phyloP scores from a whole-genome alignment of 2,329 filamentous ascomycete species.

The Aspergillus novofumigatus region DNA sequence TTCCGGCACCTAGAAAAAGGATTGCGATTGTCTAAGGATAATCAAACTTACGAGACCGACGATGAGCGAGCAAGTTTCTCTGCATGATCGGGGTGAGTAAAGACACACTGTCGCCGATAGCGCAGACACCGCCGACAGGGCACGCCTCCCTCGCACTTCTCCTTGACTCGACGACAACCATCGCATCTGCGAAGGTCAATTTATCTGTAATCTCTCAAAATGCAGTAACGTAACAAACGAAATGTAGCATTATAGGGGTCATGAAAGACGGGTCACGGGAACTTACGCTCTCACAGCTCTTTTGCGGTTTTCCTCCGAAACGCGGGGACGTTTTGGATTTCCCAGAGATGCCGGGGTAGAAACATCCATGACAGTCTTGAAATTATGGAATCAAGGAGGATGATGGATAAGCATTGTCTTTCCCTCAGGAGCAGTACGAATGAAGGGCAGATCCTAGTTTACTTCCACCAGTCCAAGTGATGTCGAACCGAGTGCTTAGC shows the following conservation, averaged over 20 bases:
- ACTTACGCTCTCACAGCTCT: constrained; percentile 39
- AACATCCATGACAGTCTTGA: constrained; percentile 26
- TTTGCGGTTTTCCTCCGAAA: constrained; percentile 40
- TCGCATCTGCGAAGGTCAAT: constrained; percentile 43
- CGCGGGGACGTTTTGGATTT: constrained; percentile 36
- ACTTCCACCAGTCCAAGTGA: background rate
- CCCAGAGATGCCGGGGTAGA: constrained; percentile 23
- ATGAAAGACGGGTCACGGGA: background rate
- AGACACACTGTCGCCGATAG: constrained; percentile 50
- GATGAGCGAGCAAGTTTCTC: constrained; percentile 30
- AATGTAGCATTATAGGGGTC: background rate
- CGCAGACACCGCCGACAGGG: constrained; percentile 52
- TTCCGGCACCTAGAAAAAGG: background rate
- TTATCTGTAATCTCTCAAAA: background rate
- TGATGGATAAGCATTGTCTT: constrained; percentile 22
- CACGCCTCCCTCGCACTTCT: constrained; percentile 54
- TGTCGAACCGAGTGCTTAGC: background rate
- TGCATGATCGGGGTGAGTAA: constrained; percentile 37
- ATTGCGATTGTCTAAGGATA: background rate
- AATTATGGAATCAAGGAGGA: constrained; percentile 20
- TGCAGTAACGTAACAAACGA: background rate
- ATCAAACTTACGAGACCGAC: constrained; percentile 28
- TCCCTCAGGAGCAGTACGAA: background rate
- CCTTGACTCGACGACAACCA: constrained; percentile 52
- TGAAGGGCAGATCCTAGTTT: background rate